Conservation (phyloP, 2,329 filamentous ascomycete genomes). For the Dothistroma pini region DNA sequence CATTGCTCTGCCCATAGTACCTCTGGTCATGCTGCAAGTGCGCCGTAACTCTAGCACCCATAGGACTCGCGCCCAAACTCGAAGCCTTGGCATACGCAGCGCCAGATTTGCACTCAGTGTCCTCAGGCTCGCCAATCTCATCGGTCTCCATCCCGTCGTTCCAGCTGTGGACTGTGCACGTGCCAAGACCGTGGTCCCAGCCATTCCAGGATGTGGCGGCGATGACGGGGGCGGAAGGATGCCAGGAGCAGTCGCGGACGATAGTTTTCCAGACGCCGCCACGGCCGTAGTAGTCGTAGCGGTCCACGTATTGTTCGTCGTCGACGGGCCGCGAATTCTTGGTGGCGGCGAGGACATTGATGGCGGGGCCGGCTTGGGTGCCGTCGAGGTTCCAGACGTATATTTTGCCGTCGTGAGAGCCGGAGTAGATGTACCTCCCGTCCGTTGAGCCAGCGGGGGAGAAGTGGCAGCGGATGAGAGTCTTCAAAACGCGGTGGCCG, state of each 20-base stretch:
- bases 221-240: constrained; percentile 76
- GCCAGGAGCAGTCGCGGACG: constrained; percentile 87
- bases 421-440: constrained; percentile 88
- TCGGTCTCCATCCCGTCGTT: constrained; percentile 58
- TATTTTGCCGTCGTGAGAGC: constrained; percentile 83
- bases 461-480: constrained; percentile 92
- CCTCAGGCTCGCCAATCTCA: constrained; percentile 54
- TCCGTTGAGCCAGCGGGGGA: constrained; percentile 82
- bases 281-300: constrained; percentile 57
- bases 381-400: constrained; percentile 94
- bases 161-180: constrained; percentile 74
- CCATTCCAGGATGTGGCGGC: constrained; percentile 86
- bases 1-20: constrained; percentile 36
- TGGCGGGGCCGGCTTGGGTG: constrained; percentile 64
- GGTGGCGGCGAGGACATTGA: constrained; percentile 74
- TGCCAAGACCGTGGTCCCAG: constrained; percentile 67
- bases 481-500: constrained; percentile 83
- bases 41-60: constrained; percentile 60
- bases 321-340: constrained; percentile 56
- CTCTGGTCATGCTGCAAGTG: constrained; percentile 50
- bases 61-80: constrained; percentile 33
- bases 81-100: constrained; percentile 32
- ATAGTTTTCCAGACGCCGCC: constrained; percentile 66
- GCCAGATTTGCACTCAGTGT: constrained; percentile 13
- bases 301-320: constrained; percentile 51